Conservation (phyloP, 208 protist genomes). For the Wallacemonas collosoma region DNA sequence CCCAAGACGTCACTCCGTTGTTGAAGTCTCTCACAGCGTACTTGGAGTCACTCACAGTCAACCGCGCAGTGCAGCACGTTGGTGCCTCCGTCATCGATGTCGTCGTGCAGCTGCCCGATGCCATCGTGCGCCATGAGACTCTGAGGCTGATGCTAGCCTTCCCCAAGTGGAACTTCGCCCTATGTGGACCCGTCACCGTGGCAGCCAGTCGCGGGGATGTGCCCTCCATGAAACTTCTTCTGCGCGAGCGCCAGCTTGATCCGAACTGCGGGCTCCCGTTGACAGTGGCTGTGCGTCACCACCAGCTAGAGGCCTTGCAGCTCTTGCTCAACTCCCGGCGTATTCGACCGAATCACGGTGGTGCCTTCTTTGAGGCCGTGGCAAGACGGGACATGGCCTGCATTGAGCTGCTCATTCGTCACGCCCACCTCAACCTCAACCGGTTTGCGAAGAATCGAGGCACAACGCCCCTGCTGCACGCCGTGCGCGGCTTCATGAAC, state of each 20-base stretch:
- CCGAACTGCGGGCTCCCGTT: conserved; percentile 54
- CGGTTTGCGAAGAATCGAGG: conserved; percentile 36
- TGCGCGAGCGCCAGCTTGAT: conserved; percentile 32
- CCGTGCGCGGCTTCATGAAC: conserved; percentile 29
- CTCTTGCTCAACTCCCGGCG: conserved; percentile 28
- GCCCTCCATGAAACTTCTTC: conserved; percentile 24
- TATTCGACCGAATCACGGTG: conserved; percentile 44
- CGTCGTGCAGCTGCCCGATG: conserved; percentile 38
- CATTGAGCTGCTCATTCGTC: conserved; percentile 23
- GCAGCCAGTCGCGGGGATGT: conserved; percentile 38
- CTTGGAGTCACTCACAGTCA: conserved; percentile 7
- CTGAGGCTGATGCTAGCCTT: conserved; percentile 31
- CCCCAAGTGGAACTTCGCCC: conserved; percentile 29
- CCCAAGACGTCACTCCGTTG: background rate
- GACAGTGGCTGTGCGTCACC: conserved; percentile 29
- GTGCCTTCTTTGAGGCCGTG: conserved; percentile 39
- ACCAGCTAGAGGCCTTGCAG: conserved; percentile 26
- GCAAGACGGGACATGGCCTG: conserved; percentile 23
- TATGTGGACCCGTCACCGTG: conserved; percentile 49
- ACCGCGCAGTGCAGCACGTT: conserved; percentile 13
- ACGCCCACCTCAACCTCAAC: conserved; percentile 34
- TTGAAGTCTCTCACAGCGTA: background rate
- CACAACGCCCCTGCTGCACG: conserved; percentile 37
- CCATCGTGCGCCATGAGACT: conserved; percentile 26
- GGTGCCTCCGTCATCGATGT: conserved; percentile 41